Base-by-base conservation (phyloP, 805 yeast genomes). In the Candida schatavii region DNA sequence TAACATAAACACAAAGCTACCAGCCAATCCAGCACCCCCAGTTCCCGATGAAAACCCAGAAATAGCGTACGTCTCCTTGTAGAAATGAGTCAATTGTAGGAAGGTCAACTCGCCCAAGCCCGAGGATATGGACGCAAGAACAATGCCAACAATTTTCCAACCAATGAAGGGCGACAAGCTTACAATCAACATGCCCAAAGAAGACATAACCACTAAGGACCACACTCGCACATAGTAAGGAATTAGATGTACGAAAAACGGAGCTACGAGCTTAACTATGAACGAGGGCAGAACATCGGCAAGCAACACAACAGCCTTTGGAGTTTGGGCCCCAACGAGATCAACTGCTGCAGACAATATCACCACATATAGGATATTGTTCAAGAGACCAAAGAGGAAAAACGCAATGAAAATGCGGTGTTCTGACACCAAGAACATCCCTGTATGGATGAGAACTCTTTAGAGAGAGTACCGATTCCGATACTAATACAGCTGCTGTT, bases 31-130 rank as follows among this genome's bases (percentile, higher is more conserved):
- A 1, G 99, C 98, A 15, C 88, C 95, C 3, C 99, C 98, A 0
- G 98, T 91, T 1, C 99, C 99, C 5, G 89, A 78, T 17, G 96
- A 85, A 80, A 95, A 91, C 0, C 95, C 97, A 38, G 83, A 80
- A 35, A 91, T 67, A 3, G 95, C 70, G n/a, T 57, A 50, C 14
- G 71, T 70, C 15, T 70, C 74, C n/a, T 48, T 42, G 59, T 80
- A 88, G 52, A 70, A 83, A 56, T 90, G 96, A 1, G 97, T 88
- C 60, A 91, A 65, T 58, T 87, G 96, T 33, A 91, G 64, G 50
- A 91, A 91, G 0, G 97, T 87, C 4, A 86, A 68, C 57, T 91
- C 99, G 0, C 99, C 99, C 19, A 90, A 64, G 0, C 98, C 98
- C 0, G 96, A 83, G 14, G 95, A 82, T 2, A 79, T 49, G 0